phyloP scores from a whole-genome alignment of 2,329 filamentous ascomycete genomes.

The Hypoxylon sp. region DNA sequence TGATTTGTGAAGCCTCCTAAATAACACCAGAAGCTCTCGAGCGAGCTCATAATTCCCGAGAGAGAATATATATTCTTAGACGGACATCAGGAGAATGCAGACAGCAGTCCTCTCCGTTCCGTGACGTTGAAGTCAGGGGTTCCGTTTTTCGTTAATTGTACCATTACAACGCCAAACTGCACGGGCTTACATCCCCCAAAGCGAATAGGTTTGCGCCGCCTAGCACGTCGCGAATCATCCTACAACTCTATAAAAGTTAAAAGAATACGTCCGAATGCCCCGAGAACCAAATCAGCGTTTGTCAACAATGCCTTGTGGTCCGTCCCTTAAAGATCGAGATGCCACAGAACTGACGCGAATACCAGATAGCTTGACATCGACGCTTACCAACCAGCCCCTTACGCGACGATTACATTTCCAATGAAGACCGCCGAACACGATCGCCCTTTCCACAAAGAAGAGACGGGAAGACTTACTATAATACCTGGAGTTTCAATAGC shows the following conservation, averaged over 20 bases:
- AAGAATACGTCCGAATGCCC: background rate
- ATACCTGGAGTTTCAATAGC: background rate
- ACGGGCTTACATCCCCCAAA: background rate
- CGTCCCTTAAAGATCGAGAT: background rate
- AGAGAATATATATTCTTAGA: background rate
- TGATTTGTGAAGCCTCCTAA: background rate
- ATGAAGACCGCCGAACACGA: constrained; percentile 1
- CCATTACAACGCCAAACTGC: background rate
- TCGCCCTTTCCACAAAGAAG: background rate
- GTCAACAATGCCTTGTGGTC: background rate
- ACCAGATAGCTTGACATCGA: background rate
- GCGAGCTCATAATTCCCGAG: background rate
- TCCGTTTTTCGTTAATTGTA: background rate
- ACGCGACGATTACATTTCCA: background rate
- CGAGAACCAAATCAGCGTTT: background rate
- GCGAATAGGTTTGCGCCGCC: background rate
- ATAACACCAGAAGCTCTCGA: background rate
- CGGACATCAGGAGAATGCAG: background rate
- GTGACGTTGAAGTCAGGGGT: background rate
- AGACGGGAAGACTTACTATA: background rate
- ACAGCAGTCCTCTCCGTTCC: background rate
- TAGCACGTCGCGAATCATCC: background rate
- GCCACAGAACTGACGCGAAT: background rate
- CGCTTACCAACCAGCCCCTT: background rate
- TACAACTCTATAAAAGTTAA: background rate